These are phyloP conservation scores for Populus nigra DNA, from an alignment of 345 rosid species.

Conservation along the genomic window DNA sequence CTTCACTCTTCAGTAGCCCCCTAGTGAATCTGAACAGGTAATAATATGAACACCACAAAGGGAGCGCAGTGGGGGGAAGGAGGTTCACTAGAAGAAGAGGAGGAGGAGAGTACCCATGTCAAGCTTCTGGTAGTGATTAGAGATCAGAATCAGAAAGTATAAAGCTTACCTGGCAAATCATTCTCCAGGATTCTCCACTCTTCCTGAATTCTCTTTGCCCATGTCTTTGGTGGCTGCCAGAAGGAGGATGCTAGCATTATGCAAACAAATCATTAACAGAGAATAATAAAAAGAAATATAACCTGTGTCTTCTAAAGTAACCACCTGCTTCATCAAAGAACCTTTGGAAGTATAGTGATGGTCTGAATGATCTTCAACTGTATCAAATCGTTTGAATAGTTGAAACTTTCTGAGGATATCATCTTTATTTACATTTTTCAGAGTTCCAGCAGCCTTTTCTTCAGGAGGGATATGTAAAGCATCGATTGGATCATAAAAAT, in stretches of 20 bases:
- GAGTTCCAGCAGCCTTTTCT: conserved; percentile 31
- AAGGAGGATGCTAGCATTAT: conserved; percentile 2
- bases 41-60: background rate
- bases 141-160: background rate
- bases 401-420: conserved; percentile 53
- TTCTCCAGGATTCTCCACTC: conserved; percentile 87
- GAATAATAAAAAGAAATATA: background rate
- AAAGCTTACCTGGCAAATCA: conserved; percentile 74
- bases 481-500: conserved; percentile 13
- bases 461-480: conserved; percentile 26
- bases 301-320: conserved; percentile 13
- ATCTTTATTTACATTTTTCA: conserved; percentile 32
- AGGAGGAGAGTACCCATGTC: background rate
- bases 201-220: conserved; percentile 76
- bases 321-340: conserved; percentile 53
- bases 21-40: background rate
- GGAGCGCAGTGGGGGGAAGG: background rate
- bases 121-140: background rate
- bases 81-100: background rate
- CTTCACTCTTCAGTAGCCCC: background rate
- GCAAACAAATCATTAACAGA: background rate
- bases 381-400: conserved; percentile 72
- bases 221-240: conserved; percentile 54
- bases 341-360: conserved; percentile 51
- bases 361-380: conserved; percentile 65